Evolutionary conservation across 129 eudicot species (phyloP), one percentile per base, ranked within the genome.

Genomic region (Silybum marianum): DNA sequence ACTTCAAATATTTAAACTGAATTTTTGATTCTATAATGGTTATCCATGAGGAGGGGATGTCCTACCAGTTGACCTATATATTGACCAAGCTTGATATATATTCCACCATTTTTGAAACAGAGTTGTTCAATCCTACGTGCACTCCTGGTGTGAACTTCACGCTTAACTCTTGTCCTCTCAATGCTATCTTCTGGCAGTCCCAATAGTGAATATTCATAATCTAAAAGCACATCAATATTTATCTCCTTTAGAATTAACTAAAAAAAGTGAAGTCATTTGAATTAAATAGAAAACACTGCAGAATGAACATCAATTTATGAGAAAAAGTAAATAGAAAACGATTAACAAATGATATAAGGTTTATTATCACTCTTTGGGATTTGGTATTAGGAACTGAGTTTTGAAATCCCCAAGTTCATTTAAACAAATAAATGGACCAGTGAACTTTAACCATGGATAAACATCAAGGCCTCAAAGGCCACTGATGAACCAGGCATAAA

Each of bases 21-120:
- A 40, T 38, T 80, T 54, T 39, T 79, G 2, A 46, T 63, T 71
- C 65, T 32, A 28, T 78, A 54, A 69, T 19, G 38, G n/a, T 18
- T 60, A 76, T 28, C 76, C 48, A 51, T 72, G 74, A 40, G 69
- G 46, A 18, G 58, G 81, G 8, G 1, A 71, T 34, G 32, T 67
- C 90, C 78, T 89, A 95, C 98, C 96, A 95, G 83, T 84, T 95
- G 98, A 71, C 98, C 82, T 19, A 95, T 82, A 85, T 94, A 92
- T 81, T 94, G 98, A 78, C 98, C 98, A 81, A 95, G 97, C 87
- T 95, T 95, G 76, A 95, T 95, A 83, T 95, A 95, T 79, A 95
- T 92, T 40, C 97, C 98, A 70, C 97, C 98, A 86, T 95, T 95
- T 85, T 71, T 88, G 73, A 92, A 92, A 84, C 98, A 95, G 44